Evolutionary conservation across 306 rosid genomes (phyloP).

Genomic region (Cercis canadensis): DNA sequence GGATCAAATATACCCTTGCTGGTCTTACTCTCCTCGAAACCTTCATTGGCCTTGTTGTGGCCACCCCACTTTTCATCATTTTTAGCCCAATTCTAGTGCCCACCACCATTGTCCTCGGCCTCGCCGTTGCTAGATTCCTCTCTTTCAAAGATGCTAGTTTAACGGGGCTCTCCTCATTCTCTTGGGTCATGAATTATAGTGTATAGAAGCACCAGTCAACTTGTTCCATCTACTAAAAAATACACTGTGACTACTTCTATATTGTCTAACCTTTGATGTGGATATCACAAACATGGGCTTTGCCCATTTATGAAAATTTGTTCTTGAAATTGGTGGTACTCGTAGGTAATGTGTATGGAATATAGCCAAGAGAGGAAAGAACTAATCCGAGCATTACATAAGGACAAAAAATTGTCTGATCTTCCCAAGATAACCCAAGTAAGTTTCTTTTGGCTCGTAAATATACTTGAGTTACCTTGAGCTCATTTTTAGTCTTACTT

Average conservation of each 20-base stretch:
- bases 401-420: slow-evolving; percentile 65
- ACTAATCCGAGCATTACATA: slow-evolving; percentile 62
- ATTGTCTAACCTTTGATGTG: neutral
- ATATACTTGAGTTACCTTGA: slow-evolving; percentile 4
- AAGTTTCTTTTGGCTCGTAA: slow-evolving; percentile 42
- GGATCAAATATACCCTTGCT: too few relatives aligned
- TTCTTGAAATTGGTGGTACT: slow-evolving; percentile 40
- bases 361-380: slow-evolving; percentile 70
- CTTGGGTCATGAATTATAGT: slow-evolving; percentile 65
- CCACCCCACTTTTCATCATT: slow-evolving; percentile 65
- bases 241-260: neutral
- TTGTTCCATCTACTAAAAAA: too few relatives aligned
- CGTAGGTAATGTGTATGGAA: slow-evolving; percentile 78
- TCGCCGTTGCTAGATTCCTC: slow-evolving; percentile 59
- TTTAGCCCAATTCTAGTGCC: slow-evolving; percentile 87
- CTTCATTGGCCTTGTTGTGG: slow-evolving; percentile 52
- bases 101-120: slow-evolving; percentile 47
- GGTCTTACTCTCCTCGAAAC: slow-evolving; percentile 62
- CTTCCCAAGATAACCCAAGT: slow-evolving; percentile 87
- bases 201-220: too few relatives aligned
- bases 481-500: slow-evolving; percentile 11
- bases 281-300: slow-evolving; percentile 1
- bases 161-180: slow-evolving; percentile 64
- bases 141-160: slow-evolving; percentile 63
- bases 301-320: slow-evolving; percentile 14